Evolutionary conservation across 345 rosid species (phyloP).

Genomic region (Aethionema arabicum): DNA sequence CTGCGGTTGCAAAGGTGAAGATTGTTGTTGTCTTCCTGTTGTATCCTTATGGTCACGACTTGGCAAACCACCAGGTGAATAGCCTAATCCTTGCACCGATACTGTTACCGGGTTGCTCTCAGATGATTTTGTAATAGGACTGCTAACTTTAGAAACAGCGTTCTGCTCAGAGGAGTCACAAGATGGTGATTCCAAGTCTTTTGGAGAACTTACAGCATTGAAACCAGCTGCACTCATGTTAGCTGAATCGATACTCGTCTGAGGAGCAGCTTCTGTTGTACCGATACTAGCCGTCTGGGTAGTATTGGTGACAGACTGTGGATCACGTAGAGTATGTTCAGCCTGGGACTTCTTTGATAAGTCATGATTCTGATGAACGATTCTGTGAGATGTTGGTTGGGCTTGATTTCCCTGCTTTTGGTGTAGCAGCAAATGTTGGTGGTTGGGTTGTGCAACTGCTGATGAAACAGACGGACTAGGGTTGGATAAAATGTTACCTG

Average conservation of each 20-base stretch:
- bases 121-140: constrained; percentile 38
- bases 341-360: constrained; percentile 46
- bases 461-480: constrained; percentile 50
- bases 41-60: constrained; percentile 36
- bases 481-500: constrained; percentile 46
- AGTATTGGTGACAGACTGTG: constrained; percentile 40
- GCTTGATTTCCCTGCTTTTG: constrained; percentile 58
- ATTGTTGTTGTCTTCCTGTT: constrained; percentile 41
- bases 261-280: constrained; percentile 36
- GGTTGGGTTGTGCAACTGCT: constrained; percentile 33
- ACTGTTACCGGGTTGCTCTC: constrained; percentile 43
- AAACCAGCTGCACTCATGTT: constrained; percentile 35
- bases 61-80: constrained; percentile 5
- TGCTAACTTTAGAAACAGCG: constrained; percentile 38
- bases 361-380: constrained; percentile 52
- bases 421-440: constrained; percentile 42
- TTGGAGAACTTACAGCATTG: constrained; percentile 45
- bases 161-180: constrained; percentile 40
- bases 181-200: constrained; percentile 48
- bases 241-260: constrained; percentile 42
- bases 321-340: constrained; percentile 47
- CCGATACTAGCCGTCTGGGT: constrained; percentile 37
- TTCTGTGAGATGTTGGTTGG: constrained; percentile 53
- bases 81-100: constrained; percentile 50
- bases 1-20: constrained; percentile 45